Evolutionary conservation across 345 rosid genomes (phyloP).

Genomic region (sweet orange (Citrus sinensis)): DVS_A1.0 CM039162.1:22002001-22002500

Average conservation of each 20-base stretch:
- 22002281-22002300: neutral
- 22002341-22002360: neutral
- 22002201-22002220: constrained; percentile 1
- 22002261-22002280: constrained; percentile 15
- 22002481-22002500: too few relatives aligned
- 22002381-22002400: neutral
- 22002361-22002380: constrained; percentile 1
- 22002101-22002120: constrained; percentile 55
- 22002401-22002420: neutral
- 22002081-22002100: constrained; percentile 44
- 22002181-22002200: constrained; percentile 5
- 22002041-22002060: constrained; percentile 34
- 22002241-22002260: constrained; percentile 7
- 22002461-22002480: neutral
- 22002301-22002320: neutral
- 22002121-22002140: constrained; percentile 35
- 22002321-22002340: neutral
- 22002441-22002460: neutral
- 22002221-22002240: constrained; percentile 15
- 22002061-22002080: constrained; percentile 30
- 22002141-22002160: constrained; percentile 27
- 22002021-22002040: constrained; percentile 2
- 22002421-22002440: neutral
- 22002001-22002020: neutral
- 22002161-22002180: neutral